Base-by-base conservation (phyloP, 768 basidiomycete species). In the Termitomyces sp. region DNA sequence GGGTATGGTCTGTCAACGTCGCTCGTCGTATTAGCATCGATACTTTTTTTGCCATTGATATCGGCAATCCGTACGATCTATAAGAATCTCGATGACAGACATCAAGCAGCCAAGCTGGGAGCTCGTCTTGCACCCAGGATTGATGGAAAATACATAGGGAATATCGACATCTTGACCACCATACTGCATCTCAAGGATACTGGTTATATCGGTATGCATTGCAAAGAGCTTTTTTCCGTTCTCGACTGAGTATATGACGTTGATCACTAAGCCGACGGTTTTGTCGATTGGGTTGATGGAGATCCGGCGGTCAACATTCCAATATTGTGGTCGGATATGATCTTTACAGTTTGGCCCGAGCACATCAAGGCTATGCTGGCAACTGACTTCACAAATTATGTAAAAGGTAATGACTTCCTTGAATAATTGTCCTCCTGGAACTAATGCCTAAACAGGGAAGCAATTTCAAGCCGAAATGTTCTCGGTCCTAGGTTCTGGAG, bases 291-390 rank as follows among this genome's bases (percentile, higher is more conserved):
- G 6, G 33, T 76, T 6, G 68, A 69, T 33, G 58, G 60, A 10
- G 83, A 82, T 1, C 75, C 75, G 5, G 72, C 73, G 12, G 63
- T 74, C 57, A 80, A 80, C 60, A 38, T 81, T 49, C 68, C 73
- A 3, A 53, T 80, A n/a, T 58, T 83, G 58, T 81, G 76, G 70
- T 68, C 71, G 6, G 73, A 79, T 60, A 33, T 75, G 10, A 56
- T 81, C 26, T 70, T 83, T 41, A 84, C 83, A 3, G 70, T 70
- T 0, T 74, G 71, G 19, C 84, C 83, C 1, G 76, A 81, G 38
- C 76, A 85, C 53, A 75, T 85, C 64, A 83, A 86, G 67, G 62
- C 75, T 3, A 80, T 84, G 21, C 67, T 86, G 2, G 74, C 82
- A 0, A 81, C 81, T 1, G 78, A 85, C 55, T 85, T 86, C 55